phyloP scores from a whole-genome alignment of 2,329 filamentous ascomycete species.

The Monosporascus ibericus region DNA sequence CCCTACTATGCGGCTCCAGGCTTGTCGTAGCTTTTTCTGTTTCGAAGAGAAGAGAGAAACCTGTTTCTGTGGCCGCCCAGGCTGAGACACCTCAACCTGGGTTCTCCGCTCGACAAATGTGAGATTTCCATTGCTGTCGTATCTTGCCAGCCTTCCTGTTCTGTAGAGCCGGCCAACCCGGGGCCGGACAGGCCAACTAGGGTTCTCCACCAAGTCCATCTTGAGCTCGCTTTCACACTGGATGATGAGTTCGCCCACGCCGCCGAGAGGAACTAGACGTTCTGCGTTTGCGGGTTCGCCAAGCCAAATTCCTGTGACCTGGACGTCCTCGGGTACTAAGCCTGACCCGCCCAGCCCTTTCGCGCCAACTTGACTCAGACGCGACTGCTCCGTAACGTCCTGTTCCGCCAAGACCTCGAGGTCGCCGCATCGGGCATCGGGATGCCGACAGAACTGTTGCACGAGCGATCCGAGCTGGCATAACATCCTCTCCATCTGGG shows the following conservation, averaged over 20 bases:
- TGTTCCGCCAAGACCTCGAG: constrained; percentile 28
- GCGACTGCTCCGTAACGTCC: constrained; percentile 28
- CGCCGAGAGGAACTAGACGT: constrained; percentile 33
- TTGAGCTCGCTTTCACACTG: constrained; percentile 21
- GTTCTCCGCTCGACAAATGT: constrained; percentile 21
- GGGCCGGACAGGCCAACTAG: constrained; percentile 22
- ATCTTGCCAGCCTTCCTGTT: constrained; percentile 35
- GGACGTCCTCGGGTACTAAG: constrained; percentile 15
- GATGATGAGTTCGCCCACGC: constrained; percentile 39
- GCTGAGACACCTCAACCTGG: constrained; percentile 4
- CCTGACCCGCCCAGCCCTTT: constrained; percentile 13
- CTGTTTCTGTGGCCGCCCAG: constrained; percentile 17
- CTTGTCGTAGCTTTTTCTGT: constrained; percentile 36
- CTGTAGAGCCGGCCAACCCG: constrained; percentile 27
- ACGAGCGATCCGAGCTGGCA: constrained; percentile 46
- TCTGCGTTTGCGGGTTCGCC: constrained; percentile 30
- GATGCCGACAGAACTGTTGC: constrained; percentile 39
- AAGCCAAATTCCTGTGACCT: constrained; percentile 30
- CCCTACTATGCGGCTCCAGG: constrained; percentile 44
- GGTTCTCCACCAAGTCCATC: constrained; percentile 19
- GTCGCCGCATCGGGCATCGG: constrained; percentile 25
- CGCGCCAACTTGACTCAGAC: constrained; percentile 19
- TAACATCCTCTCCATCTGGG: constrained; percentile 47
- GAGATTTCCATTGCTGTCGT: constrained; percentile 24
- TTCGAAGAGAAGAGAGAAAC: constrained; percentile 34